Evolutionary conservation across 768 basidiomycete species (phyloP), one percentile per base, ranked within the genome.

Genomic region (Dentipellis sp.): DNA sequence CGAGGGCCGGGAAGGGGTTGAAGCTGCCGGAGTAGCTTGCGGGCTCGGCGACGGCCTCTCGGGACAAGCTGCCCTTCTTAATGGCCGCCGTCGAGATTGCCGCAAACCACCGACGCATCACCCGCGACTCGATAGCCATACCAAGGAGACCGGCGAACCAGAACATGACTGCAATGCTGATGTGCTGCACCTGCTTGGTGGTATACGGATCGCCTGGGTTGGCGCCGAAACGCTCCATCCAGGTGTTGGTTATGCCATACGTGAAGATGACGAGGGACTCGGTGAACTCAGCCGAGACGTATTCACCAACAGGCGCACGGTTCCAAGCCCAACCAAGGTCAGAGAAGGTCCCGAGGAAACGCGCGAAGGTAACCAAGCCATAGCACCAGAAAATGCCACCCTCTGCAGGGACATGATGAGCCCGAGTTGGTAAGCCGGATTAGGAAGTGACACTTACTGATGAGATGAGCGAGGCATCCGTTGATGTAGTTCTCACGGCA

Each of bases 321-420:
- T 98, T 98, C 94, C 94, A 98, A 14, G 95, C 91, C 94, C 94
- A 98, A 4, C 95, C 95, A 34, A 82, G 70, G 50, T 90, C 83
- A 21, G 91, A 79, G 68, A 85, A 93, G 5, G 90, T 82, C 23
- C 94, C 94, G 50, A 95, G 81, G 73, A 90, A 98, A n/a, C 95
- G 87, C n/a, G 83, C 88, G 67, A 97, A 98, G 0, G 89, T 83
- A 51, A 90, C 68, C 5, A 97, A 70, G 7, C 94, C 95, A 69
- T 92, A 97, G 56, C 80, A 82, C 83, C 92, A 92, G 72, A 98
- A 98, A 60, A 97, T 92, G 35, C 79, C 82, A 19, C 94, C 91
- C 79, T 91, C 90, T 91, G 66, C 10, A 47, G 53, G 16, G 46
- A 56, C 21, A 46, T 50, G 36, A 35, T 35, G 55, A 23, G 56